Conservation (phyloP, 2,329 filamentous ascomycete genomes). For the Aspergillus aculeatinus region DNA sequence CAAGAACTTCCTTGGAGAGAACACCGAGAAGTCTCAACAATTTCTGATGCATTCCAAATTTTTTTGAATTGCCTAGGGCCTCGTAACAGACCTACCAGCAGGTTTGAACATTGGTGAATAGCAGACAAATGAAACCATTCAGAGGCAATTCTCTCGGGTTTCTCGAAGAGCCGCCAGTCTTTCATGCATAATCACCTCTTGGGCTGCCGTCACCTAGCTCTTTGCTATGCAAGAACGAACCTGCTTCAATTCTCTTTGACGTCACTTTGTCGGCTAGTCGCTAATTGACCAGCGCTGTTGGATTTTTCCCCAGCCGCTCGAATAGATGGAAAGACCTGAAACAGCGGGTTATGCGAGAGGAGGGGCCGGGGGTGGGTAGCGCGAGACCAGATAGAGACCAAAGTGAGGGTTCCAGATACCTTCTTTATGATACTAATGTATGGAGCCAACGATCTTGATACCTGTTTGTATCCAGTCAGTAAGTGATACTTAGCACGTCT, state of each 20-base stretch:
- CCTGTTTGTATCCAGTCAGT: neutral
- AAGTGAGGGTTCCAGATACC: slow-evolving; percentile 2
- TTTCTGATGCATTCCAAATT: too few species aligned
- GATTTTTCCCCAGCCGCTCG: slow-evolving; percentile 1
- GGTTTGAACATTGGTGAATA: neutral
- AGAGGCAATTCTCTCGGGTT: neutral
- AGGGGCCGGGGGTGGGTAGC: neutral
- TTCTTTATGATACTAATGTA: slow-evolving; percentile 3
- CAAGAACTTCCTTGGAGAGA: too few species aligned
- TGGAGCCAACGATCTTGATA: slow-evolving; percentile 2
- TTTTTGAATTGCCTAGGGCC: too few species aligned
- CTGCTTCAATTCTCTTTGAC: slow-evolving; percentile 14
- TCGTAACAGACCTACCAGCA: neutral
- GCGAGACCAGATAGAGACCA: too few species aligned
- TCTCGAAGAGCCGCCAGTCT: neutral
- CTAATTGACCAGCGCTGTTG: slow-evolving; percentile 4
- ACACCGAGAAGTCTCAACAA: too few species aligned
- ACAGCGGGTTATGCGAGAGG: slow-evolving; percentile 6
- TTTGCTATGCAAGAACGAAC: neutral
- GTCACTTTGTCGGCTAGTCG: slow-evolving; percentile 8
- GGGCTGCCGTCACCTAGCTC: neutral
- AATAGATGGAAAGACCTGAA: slow-evolving; percentile 4
- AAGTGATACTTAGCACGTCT: neutral
- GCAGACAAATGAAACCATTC: neutral
- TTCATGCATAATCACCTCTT: neutral